Percentiles rank a stretch among this genome's conserved stretches.
Conservation (phyloP, 345 rosid genomes). For the Ceriops tagal region DNA sequence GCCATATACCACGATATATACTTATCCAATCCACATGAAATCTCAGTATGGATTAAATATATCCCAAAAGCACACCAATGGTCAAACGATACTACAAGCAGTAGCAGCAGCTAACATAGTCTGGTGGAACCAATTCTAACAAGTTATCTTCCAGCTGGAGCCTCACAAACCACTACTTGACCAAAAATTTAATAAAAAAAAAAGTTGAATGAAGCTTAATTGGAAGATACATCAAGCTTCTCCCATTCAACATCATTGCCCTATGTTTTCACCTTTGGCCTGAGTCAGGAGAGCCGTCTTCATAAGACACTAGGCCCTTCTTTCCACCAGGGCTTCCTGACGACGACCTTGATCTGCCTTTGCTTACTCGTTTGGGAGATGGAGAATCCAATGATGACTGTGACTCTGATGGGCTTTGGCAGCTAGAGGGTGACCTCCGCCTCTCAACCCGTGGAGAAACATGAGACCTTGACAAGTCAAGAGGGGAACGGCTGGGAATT, state of each 20-base stretch:
- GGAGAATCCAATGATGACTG: constrained; percentile 50
- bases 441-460: constrained; percentile 36
- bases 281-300: constrained; percentile 58
- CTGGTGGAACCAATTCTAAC: not conserved
- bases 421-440: constrained; percentile 52
- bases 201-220: not conserved
- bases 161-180: not conserved
- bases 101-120: not conserved
- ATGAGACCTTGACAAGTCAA: constrained; percentile 36
- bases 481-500: constrained; percentile 56
- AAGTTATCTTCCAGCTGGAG: not conserved
- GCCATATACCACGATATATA: no score
- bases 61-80: constrained; percentile 11
- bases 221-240: not conserved
- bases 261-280: constrained; percentile 21
- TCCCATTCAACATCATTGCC: not conserved
- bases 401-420: constrained; percentile 58
- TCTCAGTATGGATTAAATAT: not conserved
- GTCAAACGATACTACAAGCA: constrained; percentile 2
- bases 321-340: constrained; percentile 52
- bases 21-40: no score
- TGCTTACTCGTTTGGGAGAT: constrained; percentile 50
- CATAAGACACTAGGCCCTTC: constrained; percentile 74
- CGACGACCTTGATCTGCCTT: constrained; percentile 59
- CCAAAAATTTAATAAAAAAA: not conserved